Evolutionary conservation across 345 rosid genomes (phyloP).

Genomic region (Xanthoceras sorbifolium): DNA sequence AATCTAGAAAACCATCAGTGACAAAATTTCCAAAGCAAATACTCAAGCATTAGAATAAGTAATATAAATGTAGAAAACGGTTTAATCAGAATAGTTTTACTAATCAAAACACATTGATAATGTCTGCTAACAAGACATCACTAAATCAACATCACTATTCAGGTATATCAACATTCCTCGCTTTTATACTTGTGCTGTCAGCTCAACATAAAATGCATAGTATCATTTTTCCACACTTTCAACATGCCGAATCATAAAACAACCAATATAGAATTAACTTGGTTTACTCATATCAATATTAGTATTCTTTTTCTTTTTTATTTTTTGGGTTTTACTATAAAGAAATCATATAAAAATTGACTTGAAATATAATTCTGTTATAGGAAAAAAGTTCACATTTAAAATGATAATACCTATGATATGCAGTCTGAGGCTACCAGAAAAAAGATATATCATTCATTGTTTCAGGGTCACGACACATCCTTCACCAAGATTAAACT

Average conservation of each 20-base stretch:
- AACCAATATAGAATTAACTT: background rate
- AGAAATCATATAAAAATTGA: background rate
- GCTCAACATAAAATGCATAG: background rate
- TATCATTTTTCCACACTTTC: background rate
- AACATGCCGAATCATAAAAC: background rate
- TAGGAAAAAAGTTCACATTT: background rate
- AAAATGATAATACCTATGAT: background rate
- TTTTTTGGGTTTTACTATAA: background rate
- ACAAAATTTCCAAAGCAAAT: background rate
- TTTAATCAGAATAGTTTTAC: background rate
- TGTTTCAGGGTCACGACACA: background rate
- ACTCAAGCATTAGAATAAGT: background rate
- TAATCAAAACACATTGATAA: background rate
- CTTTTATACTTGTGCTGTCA: background rate
- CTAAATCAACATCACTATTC: background rate
- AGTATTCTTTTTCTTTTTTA: background rate
- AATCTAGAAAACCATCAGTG: background rate
- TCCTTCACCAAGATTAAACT: background rate
- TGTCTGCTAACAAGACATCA: background rate
- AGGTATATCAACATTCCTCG: background rate
- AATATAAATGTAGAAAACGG: background rate
- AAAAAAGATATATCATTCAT: background rate
- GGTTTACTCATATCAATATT: background rate
- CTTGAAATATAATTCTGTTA: background rate
- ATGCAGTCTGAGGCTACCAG: background rate